Conservation (phyloP, 169 alveolate genomes). For the Eimeria zaria region DNA sequence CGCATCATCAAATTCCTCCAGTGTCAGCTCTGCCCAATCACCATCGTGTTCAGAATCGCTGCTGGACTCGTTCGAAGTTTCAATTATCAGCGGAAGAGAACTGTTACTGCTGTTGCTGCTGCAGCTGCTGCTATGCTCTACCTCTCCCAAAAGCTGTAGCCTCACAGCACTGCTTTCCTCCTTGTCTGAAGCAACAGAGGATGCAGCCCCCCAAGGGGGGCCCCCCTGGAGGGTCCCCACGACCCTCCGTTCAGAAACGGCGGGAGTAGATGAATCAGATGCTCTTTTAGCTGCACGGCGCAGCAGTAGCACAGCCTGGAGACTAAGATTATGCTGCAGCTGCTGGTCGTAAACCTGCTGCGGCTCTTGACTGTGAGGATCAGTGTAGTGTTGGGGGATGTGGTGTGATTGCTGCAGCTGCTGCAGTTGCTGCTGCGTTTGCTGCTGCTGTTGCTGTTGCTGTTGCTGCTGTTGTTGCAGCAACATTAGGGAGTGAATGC, state of each 20-base stretch:
- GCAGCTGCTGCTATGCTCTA: conserved; percentile 46
- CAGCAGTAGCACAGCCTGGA: not conserved
- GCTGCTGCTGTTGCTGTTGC: conserved; percentile 4
- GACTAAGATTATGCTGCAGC: not conserved
- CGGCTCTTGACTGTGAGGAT: not conserved
- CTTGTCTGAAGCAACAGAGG: not conserved
- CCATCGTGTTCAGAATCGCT: conserved; percentile 34
- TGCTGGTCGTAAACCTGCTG: conserved; percentile 21
- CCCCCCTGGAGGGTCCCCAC: not conserved
- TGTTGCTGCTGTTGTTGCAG: conserved; percentile 6
- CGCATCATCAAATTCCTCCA: not conserved
- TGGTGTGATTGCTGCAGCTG: not conserved
- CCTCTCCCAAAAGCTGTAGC: not conserved
- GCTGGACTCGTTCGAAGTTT: conserved; percentile 2
- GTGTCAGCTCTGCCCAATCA: conserved; percentile 43
- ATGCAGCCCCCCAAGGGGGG: not conserved
- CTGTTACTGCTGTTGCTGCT: conserved; percentile 46
- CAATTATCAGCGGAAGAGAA: conserved; percentile 7
- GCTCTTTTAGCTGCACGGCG: conserved; percentile 12
- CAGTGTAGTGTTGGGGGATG: not conserved
- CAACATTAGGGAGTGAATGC: not conserved
- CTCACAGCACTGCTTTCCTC: not conserved
- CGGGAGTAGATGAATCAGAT: not conserved
- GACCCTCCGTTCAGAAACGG: not conserved
- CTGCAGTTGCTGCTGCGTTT: not conserved